Conservation (phyloP, 139 green algal genomes). For the Closterium sp. region DNA sequence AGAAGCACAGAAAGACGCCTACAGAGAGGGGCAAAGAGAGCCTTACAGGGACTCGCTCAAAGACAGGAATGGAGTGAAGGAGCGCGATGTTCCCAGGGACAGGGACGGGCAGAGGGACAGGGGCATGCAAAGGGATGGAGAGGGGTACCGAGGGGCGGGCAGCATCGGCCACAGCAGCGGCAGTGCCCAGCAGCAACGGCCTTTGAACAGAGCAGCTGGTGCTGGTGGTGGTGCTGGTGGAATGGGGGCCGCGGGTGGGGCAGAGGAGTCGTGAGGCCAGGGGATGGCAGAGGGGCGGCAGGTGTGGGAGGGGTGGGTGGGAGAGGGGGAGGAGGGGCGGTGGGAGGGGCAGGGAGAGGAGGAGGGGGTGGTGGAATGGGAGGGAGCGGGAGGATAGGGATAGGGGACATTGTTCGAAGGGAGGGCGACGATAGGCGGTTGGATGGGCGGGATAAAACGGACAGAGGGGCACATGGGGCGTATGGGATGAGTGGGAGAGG, state of each 20-base stretch:
- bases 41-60: background rate
- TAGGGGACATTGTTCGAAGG: conserved; percentile 3
- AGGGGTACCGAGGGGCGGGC: background rate
- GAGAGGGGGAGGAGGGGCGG: background rate
- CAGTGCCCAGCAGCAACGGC: background rate
- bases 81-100: background rate
- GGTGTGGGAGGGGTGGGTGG: background rate
- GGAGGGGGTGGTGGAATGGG: background rate
- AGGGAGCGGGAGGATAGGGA: background rate
- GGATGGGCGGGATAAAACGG: background rate
- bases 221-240: background rate
- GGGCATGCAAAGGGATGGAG: background rate
- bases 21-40: background rate
- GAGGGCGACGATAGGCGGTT: background rate
- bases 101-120: background rate
- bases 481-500: background rate
- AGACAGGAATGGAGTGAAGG: background rate
- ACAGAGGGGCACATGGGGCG: background rate
- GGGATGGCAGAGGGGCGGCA: background rate
- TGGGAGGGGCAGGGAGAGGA: background rate
- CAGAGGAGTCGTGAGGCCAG: background rate
- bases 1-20: background rate
- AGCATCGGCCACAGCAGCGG: background rate
- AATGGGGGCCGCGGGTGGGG: background rate
- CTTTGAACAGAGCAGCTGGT: background rate